phyloP scores from a whole-genome alignment of 768 basidiomycete species.

The Suillus hirtellus region DNA sequence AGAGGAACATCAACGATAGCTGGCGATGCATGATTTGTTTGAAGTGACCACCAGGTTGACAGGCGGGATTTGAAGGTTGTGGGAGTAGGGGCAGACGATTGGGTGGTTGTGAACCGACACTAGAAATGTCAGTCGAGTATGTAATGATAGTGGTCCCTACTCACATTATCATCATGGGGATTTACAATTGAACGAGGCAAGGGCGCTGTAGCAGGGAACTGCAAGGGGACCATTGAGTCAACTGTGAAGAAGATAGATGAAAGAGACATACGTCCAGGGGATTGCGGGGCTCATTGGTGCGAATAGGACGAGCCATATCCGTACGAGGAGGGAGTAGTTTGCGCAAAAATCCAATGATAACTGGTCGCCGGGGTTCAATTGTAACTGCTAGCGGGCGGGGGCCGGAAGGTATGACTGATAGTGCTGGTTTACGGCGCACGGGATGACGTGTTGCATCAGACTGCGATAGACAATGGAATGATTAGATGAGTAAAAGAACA shows the following conservation, averaged over 20 bases:
- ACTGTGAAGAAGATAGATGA: neutral
- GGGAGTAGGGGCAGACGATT: neutral
- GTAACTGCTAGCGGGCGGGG: neutral
- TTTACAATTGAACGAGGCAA: neutral
- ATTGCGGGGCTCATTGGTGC: neutral
- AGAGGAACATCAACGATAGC: neutral
- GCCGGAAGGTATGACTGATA: neutral
- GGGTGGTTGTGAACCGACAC: too few species aligned
- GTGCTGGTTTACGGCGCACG: neutral
- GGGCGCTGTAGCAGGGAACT: neutral
- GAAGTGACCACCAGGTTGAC: neutral
- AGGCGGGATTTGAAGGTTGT: neutral
- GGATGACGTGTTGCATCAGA: neutral
- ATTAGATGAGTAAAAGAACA: neutral
- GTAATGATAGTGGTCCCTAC: neutral
- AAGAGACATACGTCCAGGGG: neutral
- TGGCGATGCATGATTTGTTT: neutral
- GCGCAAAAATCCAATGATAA: neutral
- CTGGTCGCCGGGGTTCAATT: too few species aligned
- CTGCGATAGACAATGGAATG: neutral
- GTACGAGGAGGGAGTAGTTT: neutral
- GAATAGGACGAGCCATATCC: too few species aligned
- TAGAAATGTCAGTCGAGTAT: neutral
- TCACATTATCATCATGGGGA: neutral
- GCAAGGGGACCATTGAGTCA: neutral